Percentiles rank a stretch among this genome's conserved stretches.
Evolutionary conservation across 2,329 filamentous ascomycete genomes (phyloP).

Genomic region (Clarireedia sp.): DNA sequence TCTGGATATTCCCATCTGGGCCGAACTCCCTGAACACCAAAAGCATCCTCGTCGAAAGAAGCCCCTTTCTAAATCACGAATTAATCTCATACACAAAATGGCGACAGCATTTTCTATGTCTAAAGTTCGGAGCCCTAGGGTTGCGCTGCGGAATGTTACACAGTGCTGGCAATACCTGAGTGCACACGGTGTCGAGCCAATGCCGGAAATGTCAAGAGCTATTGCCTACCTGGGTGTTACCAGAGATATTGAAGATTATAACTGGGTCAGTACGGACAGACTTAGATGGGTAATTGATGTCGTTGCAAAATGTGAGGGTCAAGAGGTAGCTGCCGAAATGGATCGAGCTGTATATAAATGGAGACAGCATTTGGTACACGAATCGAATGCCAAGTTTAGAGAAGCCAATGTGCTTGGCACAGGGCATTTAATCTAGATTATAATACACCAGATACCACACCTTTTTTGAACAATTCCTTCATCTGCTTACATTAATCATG

Average conservation of each 20-base stretch:
- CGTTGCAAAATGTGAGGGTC: slow-evolving; percentile 21
- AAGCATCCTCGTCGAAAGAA: background rate
- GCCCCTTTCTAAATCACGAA: slow-evolving; percentile 11
- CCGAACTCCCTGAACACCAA: background rate
- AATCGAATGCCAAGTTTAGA: background rate
- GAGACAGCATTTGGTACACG: slow-evolving; percentile 6
- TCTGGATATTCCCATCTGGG: slow-evolving; percentile 14
- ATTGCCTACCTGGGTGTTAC: slow-evolving; percentile 20
- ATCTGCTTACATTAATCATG: too few relatives aligned
- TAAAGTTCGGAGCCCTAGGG: slow-evolving; percentile 9
- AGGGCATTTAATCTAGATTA: too few relatives aligned
- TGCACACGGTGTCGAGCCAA: slow-evolving; percentile 15
- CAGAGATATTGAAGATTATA: slow-evolving; percentile 13
- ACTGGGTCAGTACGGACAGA: slow-evolving; percentile 17
- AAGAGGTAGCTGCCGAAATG: slow-evolving; percentile 19
- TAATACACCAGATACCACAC: background rate
- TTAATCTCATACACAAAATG: slow-evolving; percentile 20
- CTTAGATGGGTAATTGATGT: slow-evolving; percentile 19
- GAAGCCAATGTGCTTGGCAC: background rate
- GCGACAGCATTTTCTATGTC: slow-evolving; percentile 23
- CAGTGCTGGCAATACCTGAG: slow-evolving; percentile 23
- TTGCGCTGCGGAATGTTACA: slow-evolving; percentile 23
- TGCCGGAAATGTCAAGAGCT: slow-evolving; percentile 17
- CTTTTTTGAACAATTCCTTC: background rate
- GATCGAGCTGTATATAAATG: slow-evolving; percentile 15